Percentiles rank a stretch among this genome's conserved stretches.
These are phyloP conservation scores for Vitellaria paradoxa DNA, from an alignment of 179 eudicot species.

Conservation along the genomic window DNA sequence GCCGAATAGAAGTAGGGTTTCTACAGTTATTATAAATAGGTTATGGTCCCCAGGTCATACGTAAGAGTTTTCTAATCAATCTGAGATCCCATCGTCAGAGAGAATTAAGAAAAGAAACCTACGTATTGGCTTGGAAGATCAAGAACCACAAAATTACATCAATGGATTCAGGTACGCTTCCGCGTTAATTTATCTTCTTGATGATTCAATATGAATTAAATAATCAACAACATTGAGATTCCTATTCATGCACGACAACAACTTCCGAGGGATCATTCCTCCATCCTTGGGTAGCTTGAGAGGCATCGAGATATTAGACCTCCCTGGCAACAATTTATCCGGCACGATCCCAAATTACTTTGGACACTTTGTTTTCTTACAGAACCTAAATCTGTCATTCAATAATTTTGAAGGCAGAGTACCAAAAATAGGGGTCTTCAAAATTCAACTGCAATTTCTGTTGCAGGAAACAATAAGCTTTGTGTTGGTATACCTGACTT, in stretches of 20 bases:
- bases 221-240: no score
- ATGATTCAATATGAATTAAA: no score
- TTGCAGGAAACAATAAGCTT: slow-evolving; percentile 4
- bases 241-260: background rate
- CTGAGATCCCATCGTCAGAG: no score
- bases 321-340: background rate
- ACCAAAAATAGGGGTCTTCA: slow-evolving; percentile 9
- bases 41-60: no score
- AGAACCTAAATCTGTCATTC: background rate
- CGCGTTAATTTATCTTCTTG: no score
- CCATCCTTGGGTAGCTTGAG: background rate
- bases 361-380: background rate
- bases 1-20: no score
- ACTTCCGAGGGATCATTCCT: background rate
- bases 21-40: no score
- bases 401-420: background rate
- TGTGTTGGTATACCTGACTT: slow-evolving; percentile 8
- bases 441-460: background rate
- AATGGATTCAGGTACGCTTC: no score
- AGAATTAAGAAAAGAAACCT: no score
- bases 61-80: no score
- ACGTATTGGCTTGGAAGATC: no score
- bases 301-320: background rate
- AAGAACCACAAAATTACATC: no score
- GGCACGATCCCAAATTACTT: background rate